Evolutionary conservation across 768 basidiomycete genomes (phyloP).

Genomic region (Serpula lacrymans): DNA sequence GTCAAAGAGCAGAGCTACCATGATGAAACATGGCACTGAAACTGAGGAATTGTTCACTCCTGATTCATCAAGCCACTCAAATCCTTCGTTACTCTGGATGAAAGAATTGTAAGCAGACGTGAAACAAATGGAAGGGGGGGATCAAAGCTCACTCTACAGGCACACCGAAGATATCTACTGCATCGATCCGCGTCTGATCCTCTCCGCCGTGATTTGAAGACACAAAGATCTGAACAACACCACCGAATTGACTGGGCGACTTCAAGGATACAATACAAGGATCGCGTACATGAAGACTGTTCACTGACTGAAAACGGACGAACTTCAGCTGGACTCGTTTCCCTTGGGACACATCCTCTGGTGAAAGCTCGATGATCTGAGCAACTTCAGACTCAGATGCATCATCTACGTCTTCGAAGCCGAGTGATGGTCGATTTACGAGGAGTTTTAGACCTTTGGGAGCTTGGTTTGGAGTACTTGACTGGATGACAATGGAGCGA

Average conservation of each 20-base stretch:
- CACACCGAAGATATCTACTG: constrained; percentile 60
- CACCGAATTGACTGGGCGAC: neutral
- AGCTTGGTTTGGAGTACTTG: constrained; percentile 37
- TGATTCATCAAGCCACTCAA: constrained; percentile 36
- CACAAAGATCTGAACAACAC: constrained; percentile 56
- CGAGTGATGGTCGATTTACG: constrained; percentile 55
- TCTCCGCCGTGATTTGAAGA: constrained; percentile 59
- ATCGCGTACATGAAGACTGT: constrained; percentile 53
- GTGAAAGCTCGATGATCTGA: constrained; percentile 53
- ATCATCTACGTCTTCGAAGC: constrained; percentile 65
- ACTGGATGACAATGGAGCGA: constrained; percentile 53
- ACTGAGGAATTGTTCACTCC: constrained; percentile 18
- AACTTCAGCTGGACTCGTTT: constrained; percentile 52
- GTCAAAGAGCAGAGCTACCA: too few relatives aligned
- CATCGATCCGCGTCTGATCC: constrained; percentile 66
- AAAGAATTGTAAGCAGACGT: constrained; percentile 3
- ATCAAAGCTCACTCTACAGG: constrained; percentile 48
- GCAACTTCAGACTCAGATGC: constrained; percentile 46
- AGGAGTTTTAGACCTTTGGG: constrained; percentile 63
- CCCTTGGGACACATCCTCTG: constrained; percentile 43
- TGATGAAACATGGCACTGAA: too few relatives aligned
- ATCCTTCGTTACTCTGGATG: constrained; percentile 33
- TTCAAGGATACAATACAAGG: neutral
- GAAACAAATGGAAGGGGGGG: neutral
- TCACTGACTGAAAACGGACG: constrained; percentile 70